Evolutionary conservation across 2,329 filamentous ascomycete species (phyloP), one percentile per base, ranked within the genome.

Genomic region (Colletotrichum chlorophyti): DNA sequence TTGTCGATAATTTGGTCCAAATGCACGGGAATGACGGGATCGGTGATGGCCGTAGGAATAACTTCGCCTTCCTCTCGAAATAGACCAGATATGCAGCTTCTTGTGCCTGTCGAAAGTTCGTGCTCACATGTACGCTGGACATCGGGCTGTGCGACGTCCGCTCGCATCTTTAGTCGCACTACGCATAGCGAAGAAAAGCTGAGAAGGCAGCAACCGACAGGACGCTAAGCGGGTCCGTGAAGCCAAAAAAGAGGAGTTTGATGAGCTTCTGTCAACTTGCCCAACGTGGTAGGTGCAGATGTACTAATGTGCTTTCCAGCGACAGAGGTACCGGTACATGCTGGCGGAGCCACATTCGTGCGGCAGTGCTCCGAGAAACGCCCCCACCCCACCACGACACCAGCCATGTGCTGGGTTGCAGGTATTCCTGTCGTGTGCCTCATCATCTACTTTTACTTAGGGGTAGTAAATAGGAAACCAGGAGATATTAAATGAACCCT

Each of bases 311-410:
- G n/a, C 26, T 11, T 15, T 19, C 15, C 24, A 32, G 21, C 27
- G 17, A 34, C 35, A 45, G 40, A 52, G 32, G 53, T 58, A 58
- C 50, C 42, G 42, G 50, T 54, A 54, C 54, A 24, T 58, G n/a
- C 15, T 17, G n/a, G 54, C 49, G 54, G 54, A 41, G 48, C 47
- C 27, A 35, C 48, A 38, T 15, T 19, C 35, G 21, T 26, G 32
- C 46, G 27, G 49, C 26, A 31, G 27, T 48, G 32, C 17, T 29
- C 23, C 42, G 17, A 19, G 23, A 12, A 9, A 21, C 27, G 27
- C n/a, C 32, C 15, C 8, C 29, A 46, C 15, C 14, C n/a, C n/a
- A n/a, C n/a, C n/a, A n/a, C n/a, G n/a, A n/a, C n/a, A n/a, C n/a
- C n/a, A n/a, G n/a, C n/a, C n/a, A n/a, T n/a, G n/a, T n/a, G n/a